These are phyloP conservation scores for Suillus sp. DNA, from an alignment of 768 basidiomycete species.

Conservation along the genomic window DNA sequence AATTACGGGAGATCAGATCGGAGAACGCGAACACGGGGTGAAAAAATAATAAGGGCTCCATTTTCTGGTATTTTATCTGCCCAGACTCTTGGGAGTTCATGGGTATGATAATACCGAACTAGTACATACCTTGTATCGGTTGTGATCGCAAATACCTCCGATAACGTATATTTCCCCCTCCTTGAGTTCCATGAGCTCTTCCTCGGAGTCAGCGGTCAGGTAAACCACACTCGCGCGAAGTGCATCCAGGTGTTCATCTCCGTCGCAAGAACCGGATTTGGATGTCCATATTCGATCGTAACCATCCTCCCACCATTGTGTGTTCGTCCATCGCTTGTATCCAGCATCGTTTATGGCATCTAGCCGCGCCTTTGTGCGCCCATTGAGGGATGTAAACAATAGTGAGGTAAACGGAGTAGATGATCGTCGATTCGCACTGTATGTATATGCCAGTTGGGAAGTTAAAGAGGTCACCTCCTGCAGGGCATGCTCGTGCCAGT, in stretches of 20 bases:
- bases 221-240: conserved; percentile 71
- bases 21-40: background rate
- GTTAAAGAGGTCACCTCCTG: conserved; percentile 91
- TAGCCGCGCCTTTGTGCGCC: conserved; percentile 63
- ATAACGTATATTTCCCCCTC: conserved; percentile 92
- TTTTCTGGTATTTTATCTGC: background rate
- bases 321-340: conserved; percentile 78
- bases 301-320: conserved; percentile 81
- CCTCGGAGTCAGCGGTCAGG: conserved; percentile 90
- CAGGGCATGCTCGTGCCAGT: conserved; percentile 15
- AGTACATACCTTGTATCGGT: conserved; percentile 84
- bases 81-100: conserved; percentile 9
- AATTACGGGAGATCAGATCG: conserved; percentile 5
- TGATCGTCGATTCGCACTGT: conserved; percentile 82
- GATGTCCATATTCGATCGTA: conserved; percentile 69
- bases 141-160: conserved; percentile 94
- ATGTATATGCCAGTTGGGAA: conserved; percentile 89
- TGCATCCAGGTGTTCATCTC: conserved; percentile 18
- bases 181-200: conserved; percentile 81
- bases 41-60: background rate
- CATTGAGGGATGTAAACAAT: conserved; percentile 80
- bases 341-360: conserved; percentile 65
- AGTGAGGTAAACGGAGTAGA: conserved; percentile 68
- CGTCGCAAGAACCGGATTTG: conserved; percentile 10
- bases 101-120: background rate